Percentiles rank a stretch among this genome's conserved stretches.
These are phyloP conservation scores for Carex pumila DNA, from an alignment of 176 grass and related monocot genomes.

Conservation along the genomic window DNA sequence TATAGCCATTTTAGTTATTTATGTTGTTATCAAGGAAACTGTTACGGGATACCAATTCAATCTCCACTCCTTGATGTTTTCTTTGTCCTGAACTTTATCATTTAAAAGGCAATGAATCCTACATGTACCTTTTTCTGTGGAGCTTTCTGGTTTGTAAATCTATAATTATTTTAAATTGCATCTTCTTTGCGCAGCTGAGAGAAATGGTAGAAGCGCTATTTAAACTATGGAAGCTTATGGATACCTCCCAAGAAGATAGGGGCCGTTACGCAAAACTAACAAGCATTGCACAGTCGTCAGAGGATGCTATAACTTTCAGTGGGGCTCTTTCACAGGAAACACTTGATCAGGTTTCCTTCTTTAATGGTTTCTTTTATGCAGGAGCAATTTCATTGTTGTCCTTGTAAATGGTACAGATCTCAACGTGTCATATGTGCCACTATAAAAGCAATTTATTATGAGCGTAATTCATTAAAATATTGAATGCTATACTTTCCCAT, in stretches of 20 bases:
- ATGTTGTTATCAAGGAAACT: not conserved
- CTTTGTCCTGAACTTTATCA: not conserved
- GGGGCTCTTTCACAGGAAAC: constrained; percentile 62
- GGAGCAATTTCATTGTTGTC: not conserved
- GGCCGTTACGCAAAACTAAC: constrained; percentile 54
- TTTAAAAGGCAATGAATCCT: constrained; percentile 7
- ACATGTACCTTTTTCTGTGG: not conserved
- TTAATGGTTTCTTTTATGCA: not conserved
- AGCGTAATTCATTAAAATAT: not conserved
- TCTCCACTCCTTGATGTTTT: constrained; percentile 4
- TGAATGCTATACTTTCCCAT: not conserved
- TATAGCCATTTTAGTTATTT: not conserved
- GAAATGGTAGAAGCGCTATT: constrained; percentile 70
- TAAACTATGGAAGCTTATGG: constrained; percentile 94
- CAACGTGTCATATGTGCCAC: not conserved
- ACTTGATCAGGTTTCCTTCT: constrained; percentile 58
- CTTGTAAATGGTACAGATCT: not conserved
- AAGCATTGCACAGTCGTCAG: constrained; percentile 48
- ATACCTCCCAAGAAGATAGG: constrained; percentile 75
- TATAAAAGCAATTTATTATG: not conserved
- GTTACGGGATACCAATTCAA: not conserved
- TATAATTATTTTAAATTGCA: constrained; percentile 6
- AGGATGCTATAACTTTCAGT: constrained; percentile 53
- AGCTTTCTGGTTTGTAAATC: not conserved
- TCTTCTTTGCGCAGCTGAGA: constrained; percentile 50